Base-by-base conservation (phyloP, 2,329 filamentous ascomycete genomes). In the Bipolaris bicolor region DNA sequence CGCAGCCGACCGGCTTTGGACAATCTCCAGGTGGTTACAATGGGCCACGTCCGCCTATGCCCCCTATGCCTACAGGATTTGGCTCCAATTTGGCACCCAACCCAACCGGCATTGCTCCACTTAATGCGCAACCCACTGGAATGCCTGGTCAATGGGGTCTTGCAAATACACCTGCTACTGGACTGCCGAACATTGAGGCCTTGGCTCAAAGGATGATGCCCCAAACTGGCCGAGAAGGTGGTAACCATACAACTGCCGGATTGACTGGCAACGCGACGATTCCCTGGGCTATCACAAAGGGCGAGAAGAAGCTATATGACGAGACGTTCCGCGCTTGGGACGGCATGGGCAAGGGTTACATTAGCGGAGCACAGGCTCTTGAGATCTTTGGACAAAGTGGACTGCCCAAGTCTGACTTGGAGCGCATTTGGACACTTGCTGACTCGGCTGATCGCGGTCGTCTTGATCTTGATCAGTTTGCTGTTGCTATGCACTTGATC, bases 351-450 rank as follows among this genome's bases (percentile, higher is more conserved):
- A 97, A 96, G 77, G 95, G 95, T 0, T 97, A 89, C 70, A 96
- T 99, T 72, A 90, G 88, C 45, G 95, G 95, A 50, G 90, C 91
- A 66, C 92, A 95, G 67, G 94, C 95, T 13, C 95, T 98, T 72
- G 95, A 99, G 77, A 96, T 99, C 58, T 94, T 99, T 76, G 91
- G 93, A 7, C 95, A 99, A 76, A 97, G 93, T 80, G 95, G 95
- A 40, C 81, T 99, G 29, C 91, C 95, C 46, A 96, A 96, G 77
- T 82, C 89, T 24, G 95, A 98, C 67, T 81, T 99, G 36, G 95
- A 98, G 77, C 86, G 90, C 31, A 88, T 98, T 49, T 99, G 95
- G 95, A 98, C 95, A 9, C 81, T 99, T 57, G 90, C 94, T 3
- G 95, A 99, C 74, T 90, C 93, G 31, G 90, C 93, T 63, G 97